These are phyloP conservation scores for Acanthamoeba lenticulata DNA, from an alignment of 208 protist genomes.

Conservation along the genomic window DNA sequence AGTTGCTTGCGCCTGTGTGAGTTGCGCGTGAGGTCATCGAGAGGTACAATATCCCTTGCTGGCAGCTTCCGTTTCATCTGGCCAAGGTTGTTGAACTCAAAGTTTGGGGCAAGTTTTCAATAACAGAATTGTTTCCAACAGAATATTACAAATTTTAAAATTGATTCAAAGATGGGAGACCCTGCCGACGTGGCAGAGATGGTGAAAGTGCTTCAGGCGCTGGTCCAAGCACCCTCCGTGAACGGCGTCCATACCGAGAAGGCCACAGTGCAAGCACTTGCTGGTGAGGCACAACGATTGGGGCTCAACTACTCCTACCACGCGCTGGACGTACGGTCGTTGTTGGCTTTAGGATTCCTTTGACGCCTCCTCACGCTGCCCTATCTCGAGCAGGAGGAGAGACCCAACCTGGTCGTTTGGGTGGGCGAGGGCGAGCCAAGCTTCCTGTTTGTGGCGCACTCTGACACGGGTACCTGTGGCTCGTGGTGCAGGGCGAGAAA, in stretches of 20 bases:
- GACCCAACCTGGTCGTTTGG: conserved; percentile 11
- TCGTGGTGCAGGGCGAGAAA: background rate
- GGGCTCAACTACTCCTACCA: background rate
- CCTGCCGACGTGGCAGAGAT: conserved; percentile 7
- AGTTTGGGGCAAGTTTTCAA: too few relatives aligned
- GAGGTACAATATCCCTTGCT: too few relatives aligned
- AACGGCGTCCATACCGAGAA: conserved; percentile 14
- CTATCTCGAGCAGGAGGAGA: background rate
- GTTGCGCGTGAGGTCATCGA: too few relatives aligned
- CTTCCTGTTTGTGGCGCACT: conserved; percentile 25
- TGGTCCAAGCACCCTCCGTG: conserved; percentile 11
- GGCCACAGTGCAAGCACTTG: background rate
- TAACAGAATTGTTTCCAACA: too few relatives aligned
- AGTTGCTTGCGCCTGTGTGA: too few relatives aligned
- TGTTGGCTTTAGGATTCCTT: background rate
- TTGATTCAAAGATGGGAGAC: too few relatives aligned
- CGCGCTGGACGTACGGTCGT: background rate
- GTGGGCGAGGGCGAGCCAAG: background rate
- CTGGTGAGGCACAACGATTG: background rate
- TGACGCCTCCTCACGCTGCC: background rate
- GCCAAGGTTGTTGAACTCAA: too few relatives aligned
- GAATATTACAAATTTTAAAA: too few relatives aligned
- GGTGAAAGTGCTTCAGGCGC: background rate
- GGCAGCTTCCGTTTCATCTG: too few relatives aligned
- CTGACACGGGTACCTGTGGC: background rate